These are phyloP conservation scores for Suillus lakei DNA, from an alignment of 768 basidiomycete genomes.

Conservation along the genomic window DNA sequence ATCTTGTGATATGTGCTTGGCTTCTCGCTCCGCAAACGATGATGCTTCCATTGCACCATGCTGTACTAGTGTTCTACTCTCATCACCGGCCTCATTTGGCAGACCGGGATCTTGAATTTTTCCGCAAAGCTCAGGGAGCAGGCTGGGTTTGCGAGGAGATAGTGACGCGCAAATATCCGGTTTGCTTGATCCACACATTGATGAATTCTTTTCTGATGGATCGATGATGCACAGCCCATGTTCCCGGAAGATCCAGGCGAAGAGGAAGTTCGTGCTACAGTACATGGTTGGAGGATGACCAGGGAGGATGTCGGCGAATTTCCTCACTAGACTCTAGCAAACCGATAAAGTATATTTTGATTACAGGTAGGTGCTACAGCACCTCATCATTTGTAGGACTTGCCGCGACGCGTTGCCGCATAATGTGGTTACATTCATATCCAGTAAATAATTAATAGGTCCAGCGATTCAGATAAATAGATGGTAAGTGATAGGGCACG, in stretches of 20 bases:
- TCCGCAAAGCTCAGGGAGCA: slow-evolving; percentile 57
- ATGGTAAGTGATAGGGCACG: neutral
- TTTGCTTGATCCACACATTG: slow-evolving; percentile 35
- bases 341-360: neutral
- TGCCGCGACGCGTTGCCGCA: neutral
- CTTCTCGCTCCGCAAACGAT: slow-evolving; percentile 25
- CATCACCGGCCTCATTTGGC: slow-evolving; percentile 89
- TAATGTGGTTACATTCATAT: neutral
- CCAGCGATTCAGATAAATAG: neutral
- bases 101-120: slow-evolving; percentile 83
- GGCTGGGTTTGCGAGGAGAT: slow-evolving; percentile 82
- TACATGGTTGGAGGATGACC: slow-evolving; percentile 81
- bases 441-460: neutral
- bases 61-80: slow-evolving; percentile 85
- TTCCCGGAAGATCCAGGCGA: slow-evolving; percentile 88
- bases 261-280: slow-evolving; percentile 74
- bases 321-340: neutral
- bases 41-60: slow-evolving; percentile 33
- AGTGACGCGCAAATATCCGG: slow-evolving; percentile 64
- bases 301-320: slow-evolving; percentile 13
- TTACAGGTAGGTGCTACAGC: neutral
- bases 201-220: neutral
- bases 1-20: slow-evolving; percentile 62
- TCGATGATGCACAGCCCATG: slow-evolving; percentile 65
- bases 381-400: neutral